Percentiles rank a stretch among this genome's conserved stretches.
phyloP scores from a whole-genome alignment of 2,329 filamentous ascomycete species.

The Pestalotiopsis fici region DNA sequence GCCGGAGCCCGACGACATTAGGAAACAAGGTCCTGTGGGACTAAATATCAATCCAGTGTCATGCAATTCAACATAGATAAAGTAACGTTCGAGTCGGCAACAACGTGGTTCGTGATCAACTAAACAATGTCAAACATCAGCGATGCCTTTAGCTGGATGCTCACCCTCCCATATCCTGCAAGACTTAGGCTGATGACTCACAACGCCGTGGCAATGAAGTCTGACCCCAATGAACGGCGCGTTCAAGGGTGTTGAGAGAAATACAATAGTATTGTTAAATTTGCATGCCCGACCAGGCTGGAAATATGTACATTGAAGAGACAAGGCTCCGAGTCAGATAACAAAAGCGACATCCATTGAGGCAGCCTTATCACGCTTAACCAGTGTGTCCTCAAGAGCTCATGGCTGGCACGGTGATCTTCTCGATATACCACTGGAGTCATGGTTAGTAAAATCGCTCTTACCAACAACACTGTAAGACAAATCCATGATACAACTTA shows the following conservation, averaged over 20 bases:
- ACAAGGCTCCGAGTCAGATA: background rate
- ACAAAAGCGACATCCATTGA: background rate
- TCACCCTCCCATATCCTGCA: too few relatives aligned
- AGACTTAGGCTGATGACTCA: too few relatives aligned
- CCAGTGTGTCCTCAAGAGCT: background rate
- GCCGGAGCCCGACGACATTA: too few relatives aligned
- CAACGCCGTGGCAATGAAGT: too few relatives aligned
- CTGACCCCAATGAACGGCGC: too few relatives aligned
- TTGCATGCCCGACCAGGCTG: background rate
- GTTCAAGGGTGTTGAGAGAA: background rate
- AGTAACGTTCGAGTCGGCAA: too few relatives aligned
- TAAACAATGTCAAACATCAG: too few relatives aligned
- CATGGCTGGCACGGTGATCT: conserved; percentile 8
- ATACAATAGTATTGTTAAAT: background rate
- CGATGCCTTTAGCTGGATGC: too few relatives aligned
- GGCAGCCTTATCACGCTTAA: background rate
- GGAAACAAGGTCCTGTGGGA: too few relatives aligned
- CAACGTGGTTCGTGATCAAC: too few relatives aligned
- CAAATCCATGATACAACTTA: background rate
- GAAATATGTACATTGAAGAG: background rate
- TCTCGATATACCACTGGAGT: background rate
- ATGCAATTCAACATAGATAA: too few relatives aligned
- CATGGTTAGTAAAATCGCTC: background rate
- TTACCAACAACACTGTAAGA: background rate
- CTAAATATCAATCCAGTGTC: too few relatives aligned